These are phyloP conservation scores for Apostasia ramifera DNA, from an alignment of 106 monocot species.

Conservation along the genomic window DNA sequence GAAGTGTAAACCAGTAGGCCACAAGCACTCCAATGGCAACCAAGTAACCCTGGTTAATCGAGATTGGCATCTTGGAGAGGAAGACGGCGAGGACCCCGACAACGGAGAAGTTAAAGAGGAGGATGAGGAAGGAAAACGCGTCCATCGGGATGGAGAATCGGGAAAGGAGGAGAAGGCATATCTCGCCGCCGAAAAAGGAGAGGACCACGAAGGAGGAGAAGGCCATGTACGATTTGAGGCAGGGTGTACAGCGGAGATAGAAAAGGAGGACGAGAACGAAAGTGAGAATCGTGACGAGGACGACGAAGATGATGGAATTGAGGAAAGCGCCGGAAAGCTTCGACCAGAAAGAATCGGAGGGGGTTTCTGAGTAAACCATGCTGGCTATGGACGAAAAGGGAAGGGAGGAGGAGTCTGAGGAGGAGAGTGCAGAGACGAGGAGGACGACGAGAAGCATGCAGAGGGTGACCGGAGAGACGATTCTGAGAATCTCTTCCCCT, in stretches of 20 bases:
- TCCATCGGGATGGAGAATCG: slow-evolving; percentile 55
- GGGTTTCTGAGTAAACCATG: slow-evolving; percentile 16
- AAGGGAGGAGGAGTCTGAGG: slow-evolving; percentile 10
- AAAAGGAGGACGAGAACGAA: slow-evolving; percentile 81
- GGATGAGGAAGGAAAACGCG: slow-evolving; percentile 34
- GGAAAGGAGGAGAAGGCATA: slow-evolving; percentile 37
- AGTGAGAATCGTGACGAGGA: slow-evolving; percentile 39
- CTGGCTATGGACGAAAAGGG: slow-evolving; percentile 19
- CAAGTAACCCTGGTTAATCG: slow-evolving; percentile 58
- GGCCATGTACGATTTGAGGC: slow-evolving; percentile 63
- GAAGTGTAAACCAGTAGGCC: slow-evolving; percentile 84
- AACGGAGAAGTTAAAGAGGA: slow-evolving; percentile 67
- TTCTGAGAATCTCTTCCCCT: slow-evolving; percentile 68
- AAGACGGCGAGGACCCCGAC: slow-evolving; percentile 51
- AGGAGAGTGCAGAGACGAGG: slow-evolving; percentile 54
- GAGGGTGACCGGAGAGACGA: slow-evolving; percentile 68
- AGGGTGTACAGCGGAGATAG: slow-evolving; percentile 72
- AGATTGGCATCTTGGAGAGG: slow-evolving; percentile 34
- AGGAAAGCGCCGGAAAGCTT: slow-evolving; percentile 42
- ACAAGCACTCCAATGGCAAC: slow-evolving; percentile 74
- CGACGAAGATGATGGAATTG: slow-evolving; percentile 50
- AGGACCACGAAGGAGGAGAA: slow-evolving; percentile 77
- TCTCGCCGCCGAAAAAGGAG: slow-evolving; percentile 53
- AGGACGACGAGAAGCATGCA: slow-evolving; percentile 91
- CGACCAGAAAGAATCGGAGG: slow-evolving; percentile 33